phyloP scores from a whole-genome alignment of 495 filamentous ascomycete species.

The Choiromyces venosus region DNA sequence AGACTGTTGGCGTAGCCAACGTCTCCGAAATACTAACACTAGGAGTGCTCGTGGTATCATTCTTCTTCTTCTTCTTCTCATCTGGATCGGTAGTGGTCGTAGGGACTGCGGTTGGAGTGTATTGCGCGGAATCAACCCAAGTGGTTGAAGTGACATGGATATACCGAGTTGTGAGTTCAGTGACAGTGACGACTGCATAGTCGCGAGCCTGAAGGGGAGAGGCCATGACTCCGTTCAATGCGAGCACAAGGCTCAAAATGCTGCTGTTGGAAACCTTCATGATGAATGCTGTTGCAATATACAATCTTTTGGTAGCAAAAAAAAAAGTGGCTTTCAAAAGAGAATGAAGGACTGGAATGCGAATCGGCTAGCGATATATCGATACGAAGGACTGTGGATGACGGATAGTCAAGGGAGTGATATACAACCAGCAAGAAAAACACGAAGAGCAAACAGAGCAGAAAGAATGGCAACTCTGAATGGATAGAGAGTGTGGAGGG shows the following conservation, averaged over 20 bases:
- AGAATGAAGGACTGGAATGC: conserved; percentile 13
- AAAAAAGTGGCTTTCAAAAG: not conserved
- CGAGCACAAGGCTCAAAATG: conserved; percentile 29
- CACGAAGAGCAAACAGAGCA: conserved; percentile 28
- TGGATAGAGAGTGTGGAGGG: conserved; percentile 22
- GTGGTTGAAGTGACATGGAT: conserved; percentile 21
- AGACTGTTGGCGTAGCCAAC: not conserved
- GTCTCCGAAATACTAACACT: conserved; percentile 7
- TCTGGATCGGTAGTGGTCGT: not conserved
- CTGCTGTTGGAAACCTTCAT: conserved; percentile 30
- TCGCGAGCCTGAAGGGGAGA: conserved; percentile 30
- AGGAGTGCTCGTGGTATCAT: conserved; percentile 4
- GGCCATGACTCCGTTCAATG: conserved; percentile 26
- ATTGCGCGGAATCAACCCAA: conserved; percentile 17
- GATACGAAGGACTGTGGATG: conserved; percentile 11
- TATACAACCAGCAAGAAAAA: conserved; percentile 26
- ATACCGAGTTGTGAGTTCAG: conserved; percentile 12
- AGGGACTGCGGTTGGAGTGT: not conserved
- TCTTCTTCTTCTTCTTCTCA: not conserved
- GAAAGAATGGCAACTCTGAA: conserved; percentile 35
- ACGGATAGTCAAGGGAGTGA: conserved; percentile 31
- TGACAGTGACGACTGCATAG: conserved; percentile 17
- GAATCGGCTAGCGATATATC: conserved; percentile 35
- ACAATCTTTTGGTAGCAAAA: conserved; percentile 26
- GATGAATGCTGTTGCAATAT: conserved; percentile 11